Evolutionary conservation across 257 asterid species (phyloP).

Genomic region (Eucommia ulmoides): DNA sequence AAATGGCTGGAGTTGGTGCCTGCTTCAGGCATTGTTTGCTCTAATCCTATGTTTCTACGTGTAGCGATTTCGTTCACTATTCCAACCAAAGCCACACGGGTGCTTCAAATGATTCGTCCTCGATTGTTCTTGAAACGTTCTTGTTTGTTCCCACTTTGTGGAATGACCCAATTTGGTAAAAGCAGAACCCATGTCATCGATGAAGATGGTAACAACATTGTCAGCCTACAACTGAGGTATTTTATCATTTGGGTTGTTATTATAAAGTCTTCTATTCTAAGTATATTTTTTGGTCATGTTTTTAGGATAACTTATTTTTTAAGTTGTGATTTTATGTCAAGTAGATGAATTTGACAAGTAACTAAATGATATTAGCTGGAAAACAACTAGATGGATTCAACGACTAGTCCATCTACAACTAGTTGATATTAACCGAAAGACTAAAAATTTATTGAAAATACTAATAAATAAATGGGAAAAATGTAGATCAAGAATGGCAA

Average conservation of each 20-base stretch:
- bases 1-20: conserved; percentile 88
- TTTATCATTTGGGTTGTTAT: no score
- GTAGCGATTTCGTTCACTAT: conserved; percentile 75
- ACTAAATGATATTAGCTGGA: no score
- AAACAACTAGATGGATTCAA: no score
- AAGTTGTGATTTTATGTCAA: not conserved
- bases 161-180: conserved; percentile 33
- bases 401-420: no score
- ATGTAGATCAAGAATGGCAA: no score
- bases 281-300: not conserved
- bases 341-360: not conserved
- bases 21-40: conserved; percentile 23
- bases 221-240: conserved; percentile 75
- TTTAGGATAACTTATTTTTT: not conserved
- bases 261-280: not conserved
- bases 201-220: conserved; percentile 53
- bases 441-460: no score
- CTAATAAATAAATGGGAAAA: no score
- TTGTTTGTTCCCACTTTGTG: conserved; percentile 55
- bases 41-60: conserved; percentile 48
- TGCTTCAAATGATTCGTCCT: conserved; percentile 42
- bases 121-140: conserved; percentile 43
- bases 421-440: no score
- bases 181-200: conserved; percentile 44
- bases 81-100: conserved; percentile 53